phyloP scores from a whole-genome alignment of 805 yeast species.

The Komagataella populi region DNA sequence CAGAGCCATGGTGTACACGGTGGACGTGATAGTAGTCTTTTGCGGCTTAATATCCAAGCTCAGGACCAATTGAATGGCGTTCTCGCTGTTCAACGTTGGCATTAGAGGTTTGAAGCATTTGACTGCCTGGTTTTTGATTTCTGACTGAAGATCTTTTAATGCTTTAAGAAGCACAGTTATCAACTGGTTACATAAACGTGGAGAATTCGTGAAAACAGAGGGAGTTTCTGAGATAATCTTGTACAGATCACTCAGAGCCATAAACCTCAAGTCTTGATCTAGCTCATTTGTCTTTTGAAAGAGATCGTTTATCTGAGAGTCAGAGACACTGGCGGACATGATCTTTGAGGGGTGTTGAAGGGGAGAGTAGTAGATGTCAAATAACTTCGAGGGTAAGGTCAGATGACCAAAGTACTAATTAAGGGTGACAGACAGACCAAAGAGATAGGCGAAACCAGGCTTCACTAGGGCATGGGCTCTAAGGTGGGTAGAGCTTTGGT shows the following conservation, averaged over 20 bases:
- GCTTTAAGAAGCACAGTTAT: conserved; percentile 3
- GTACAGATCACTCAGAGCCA: conserved; percentile 70
- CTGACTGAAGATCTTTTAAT: conserved; percentile 49
- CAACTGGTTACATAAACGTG: conserved; percentile 1
- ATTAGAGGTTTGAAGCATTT: conserved; percentile 25
- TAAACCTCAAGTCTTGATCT: conserved; percentile 73
- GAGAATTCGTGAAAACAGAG: conserved; percentile 8
- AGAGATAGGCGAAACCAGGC: not conserved
- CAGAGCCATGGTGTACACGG: conserved; percentile 40
- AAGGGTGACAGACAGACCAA: too few relatives aligned
- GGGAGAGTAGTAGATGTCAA: not conserved
- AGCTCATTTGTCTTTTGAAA: conserved; percentile 35
- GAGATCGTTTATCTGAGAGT: not conserved
- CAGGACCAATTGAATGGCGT: conserved; percentile 16
- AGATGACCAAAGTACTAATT: not conserved
- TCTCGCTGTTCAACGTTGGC: conserved; percentile 20
- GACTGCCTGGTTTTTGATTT: conserved; percentile 65
- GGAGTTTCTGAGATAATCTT: conserved; percentile 16
- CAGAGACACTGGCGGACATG: not conserved
- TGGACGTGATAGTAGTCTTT: conserved; percentile 23
- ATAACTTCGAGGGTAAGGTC: not conserved
- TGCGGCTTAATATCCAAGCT: conserved; percentile 12
- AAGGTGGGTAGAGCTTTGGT: not conserved
- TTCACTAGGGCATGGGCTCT: not conserved
- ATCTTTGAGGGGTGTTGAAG: not conserved